phyloP scores from a whole-genome alignment of 208 protist genomes.

The Crithidia acanthocephali region DNA sequence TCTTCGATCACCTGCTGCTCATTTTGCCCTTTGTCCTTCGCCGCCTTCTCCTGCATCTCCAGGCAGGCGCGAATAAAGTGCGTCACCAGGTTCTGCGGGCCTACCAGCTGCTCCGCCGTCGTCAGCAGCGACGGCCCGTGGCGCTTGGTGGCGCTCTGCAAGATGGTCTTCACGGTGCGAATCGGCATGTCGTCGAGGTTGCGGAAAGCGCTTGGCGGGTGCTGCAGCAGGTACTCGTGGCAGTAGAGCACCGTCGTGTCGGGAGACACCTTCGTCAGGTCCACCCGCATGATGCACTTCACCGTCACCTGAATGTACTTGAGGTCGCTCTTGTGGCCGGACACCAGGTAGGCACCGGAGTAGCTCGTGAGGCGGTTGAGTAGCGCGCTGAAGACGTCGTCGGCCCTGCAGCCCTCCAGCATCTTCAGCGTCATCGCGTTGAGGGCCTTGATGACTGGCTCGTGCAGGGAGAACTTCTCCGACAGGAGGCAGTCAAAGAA shows the following conservation, averaged over 20 bases:
- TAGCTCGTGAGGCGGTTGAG: conserved; percentile 83
- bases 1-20: conserved; percentile 60
- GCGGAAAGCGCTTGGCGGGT: conserved; percentile 89
- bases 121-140: conserved; percentile 54
- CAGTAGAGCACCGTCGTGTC: conserved; percentile 86
- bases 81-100: conserved; percentile 78
- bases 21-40: conserved; percentile 46
- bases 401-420: conserved; percentile 63
- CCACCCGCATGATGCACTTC: conserved; percentile 86
- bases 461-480: conserved; percentile 76
- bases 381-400: conserved; percentile 85
- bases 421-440: conserved; percentile 84
- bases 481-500: conserved; percentile 89
- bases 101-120: conserved; percentile 62
- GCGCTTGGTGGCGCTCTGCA: conserved; percentile 70
- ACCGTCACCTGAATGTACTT: conserved; percentile 93
- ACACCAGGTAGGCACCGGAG: conserved; percentile 77
- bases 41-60: conserved; percentile 48
- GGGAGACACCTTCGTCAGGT: conserved; percentile 55
- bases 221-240: conserved; percentile 88
- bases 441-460: conserved; percentile 76
- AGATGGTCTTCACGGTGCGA: conserved; percentile 88
- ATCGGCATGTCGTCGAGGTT: conserved; percentile 87
- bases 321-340: conserved; percentile 66
- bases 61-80: conserved; percentile 91